Conservation (phyloP, 192 early-diverging fungal species). For the Entomortierella parvispora region DNA sequence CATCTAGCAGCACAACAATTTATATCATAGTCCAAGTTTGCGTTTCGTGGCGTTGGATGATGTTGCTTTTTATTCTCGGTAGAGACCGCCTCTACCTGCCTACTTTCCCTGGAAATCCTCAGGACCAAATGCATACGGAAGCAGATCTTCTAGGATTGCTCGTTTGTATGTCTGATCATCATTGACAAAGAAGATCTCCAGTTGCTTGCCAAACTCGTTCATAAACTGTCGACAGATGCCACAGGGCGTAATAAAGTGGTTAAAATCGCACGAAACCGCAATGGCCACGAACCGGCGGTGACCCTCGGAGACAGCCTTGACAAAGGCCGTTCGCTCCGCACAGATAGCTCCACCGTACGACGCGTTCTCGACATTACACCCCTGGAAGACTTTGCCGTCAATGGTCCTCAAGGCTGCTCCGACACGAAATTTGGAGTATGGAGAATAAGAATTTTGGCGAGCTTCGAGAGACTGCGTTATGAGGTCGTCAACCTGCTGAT, state of each 20-base stretch:
- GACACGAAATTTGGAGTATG: constrained; percentile 92
- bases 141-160: constrained; percentile 28
- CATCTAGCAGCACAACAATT: no score
- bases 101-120: constrained; percentile 10
- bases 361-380: constrained; percentile 90
- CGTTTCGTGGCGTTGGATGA: no score
- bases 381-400: constrained; percentile 69
- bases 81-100: no score
- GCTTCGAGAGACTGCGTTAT: constrained; percentile 55
- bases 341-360: constrained; percentile 88
- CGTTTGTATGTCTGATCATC: constrained; percentile 36
- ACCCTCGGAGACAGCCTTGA: constrained; percentile 88
- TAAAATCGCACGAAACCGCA: constrained; percentile 53
- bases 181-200: constrained; percentile 43
- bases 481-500: constrained; percentile 32
- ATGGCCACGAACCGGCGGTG: constrained; percentile 57
- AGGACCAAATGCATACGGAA: constrained; percentile 41
- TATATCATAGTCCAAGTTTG: no score
- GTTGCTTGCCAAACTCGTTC: constrained; percentile 45
- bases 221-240: constrained; percentile 46
- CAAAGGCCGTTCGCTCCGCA: constrained; percentile 89
- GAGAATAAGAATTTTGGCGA: constrained; percentile 78
- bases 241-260: constrained; percentile 31
- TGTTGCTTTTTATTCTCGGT: no score
- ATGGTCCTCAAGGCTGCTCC: constrained; percentile 81